Base-by-base conservation (phyloP, 345 rosid species). In the Citrus mangshanensis region DNA sequence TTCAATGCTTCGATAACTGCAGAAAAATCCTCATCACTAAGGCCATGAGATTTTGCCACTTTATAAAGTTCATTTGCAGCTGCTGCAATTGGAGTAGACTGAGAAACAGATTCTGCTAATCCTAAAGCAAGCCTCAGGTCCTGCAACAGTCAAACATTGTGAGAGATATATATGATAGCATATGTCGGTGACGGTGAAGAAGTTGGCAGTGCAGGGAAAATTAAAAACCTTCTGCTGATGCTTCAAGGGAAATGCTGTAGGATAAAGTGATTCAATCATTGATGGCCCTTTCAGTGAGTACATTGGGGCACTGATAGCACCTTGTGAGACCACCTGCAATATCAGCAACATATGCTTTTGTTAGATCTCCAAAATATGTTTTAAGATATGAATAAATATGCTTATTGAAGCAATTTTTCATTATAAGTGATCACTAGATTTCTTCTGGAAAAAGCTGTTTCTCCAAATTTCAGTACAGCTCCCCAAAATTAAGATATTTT, bases 251-350 rank as follows among this genome's bases (percentile, higher is more conserved):
- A 95, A 93, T 9, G 98, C 95, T 0, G 98, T 88, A 1, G 98
- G 93, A 80, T 93, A 95, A 22, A 79, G 81, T 24, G 98, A 89
- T 79, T 92, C 87, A 79, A 88, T 86, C 98, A 95, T 95, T 0
- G 93, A 85, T 34, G 98, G 95, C 73, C 98, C 98, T 83, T 95
- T 93, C 42, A 95, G 77, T 1, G 92, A 83, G 89, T 87, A 95
- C 98, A 93, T 95, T 59, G 98, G 98, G 22, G 98, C 88, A 66
- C 87, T 93, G n/a, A 95, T 95, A 51, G 98, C 98, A 73, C 97
- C 98, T 76, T 91, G 93, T 14, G 93, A 87, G 25, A 92, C 88
- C 19, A 93, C 98, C 98, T 94, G 92, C 82, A 79, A 77, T 27
- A 60, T 70, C 79, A 72, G 1, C 54, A 40, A 22, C 16, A 21